Percentiles rank a stretch among this genome's conserved stretches.
These are phyloP conservation scores for Solanum sejunctum DNA, from an alignment of 257 asterid species.

Conservation along the genomic window DNA sequence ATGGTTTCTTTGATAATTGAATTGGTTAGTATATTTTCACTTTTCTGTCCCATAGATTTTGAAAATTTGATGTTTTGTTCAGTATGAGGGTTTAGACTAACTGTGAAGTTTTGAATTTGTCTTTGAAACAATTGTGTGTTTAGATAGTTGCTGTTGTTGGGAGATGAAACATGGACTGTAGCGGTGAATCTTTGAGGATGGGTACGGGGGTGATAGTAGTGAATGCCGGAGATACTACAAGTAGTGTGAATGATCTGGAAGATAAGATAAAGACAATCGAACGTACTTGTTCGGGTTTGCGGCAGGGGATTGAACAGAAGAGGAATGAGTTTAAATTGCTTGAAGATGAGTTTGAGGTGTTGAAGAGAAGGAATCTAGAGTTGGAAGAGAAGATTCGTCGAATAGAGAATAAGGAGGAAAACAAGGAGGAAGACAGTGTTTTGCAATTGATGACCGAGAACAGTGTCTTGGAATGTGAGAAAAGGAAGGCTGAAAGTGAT, in stretches of 20 bases:
- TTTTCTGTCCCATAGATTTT: too few relatives aligned
- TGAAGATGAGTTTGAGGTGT: conserved; percentile 9
- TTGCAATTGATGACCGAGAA: conserved; percentile 35
- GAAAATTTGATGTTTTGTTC: neutral
- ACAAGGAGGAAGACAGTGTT: conserved; percentile 14
- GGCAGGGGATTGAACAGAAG: conserved; percentile 14
- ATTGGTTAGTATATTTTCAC: too few relatives aligned
- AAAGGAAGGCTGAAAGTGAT: conserved; percentile 30
- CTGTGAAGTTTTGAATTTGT: neutral
- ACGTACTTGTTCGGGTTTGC: conserved; percentile 7
- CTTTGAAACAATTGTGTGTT: neutral
- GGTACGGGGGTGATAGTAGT: neutral
- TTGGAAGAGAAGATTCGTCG: conserved; percentile 13
- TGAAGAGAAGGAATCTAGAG: conserved; percentile 24
- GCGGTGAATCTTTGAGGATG: neutral
- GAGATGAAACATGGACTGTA: neutral
- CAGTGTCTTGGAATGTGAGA: conserved; percentile 40
- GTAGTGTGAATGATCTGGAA: conserved; percentile 2
- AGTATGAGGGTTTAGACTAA: neutral
- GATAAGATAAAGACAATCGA: conserved; percentile 9
- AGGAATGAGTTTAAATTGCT: conserved; percentile 6
- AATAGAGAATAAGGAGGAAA: neutral
- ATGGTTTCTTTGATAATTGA: too few relatives aligned
- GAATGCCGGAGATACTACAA: neutral
- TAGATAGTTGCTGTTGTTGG: neutral